Percentiles rank a stretch among this genome's conserved stretches.
phyloP scores from a whole-genome alignment of 208 protist genomes.

The Acanthamoeba healyi region DNA sequence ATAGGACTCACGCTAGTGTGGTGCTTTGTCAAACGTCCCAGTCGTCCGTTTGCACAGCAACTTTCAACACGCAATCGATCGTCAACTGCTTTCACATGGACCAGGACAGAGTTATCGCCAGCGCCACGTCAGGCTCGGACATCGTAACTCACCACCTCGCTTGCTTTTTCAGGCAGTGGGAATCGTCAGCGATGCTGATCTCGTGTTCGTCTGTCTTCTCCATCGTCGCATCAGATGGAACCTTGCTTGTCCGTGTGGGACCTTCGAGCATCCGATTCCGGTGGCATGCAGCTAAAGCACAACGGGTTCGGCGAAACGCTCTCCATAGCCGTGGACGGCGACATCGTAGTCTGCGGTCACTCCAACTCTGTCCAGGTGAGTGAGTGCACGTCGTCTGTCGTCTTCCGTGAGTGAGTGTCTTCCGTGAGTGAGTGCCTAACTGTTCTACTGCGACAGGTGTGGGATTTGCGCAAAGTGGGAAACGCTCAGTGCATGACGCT shows the following conservation, averaged over 20 bases:
- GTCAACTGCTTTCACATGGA: constrained; percentile 7
- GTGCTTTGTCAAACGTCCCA: too few species aligned
- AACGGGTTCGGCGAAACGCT: neutral
- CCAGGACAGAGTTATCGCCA: neutral
- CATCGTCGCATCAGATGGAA: too few species aligned
- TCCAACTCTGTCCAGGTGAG: neutral
- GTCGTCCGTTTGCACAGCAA: neutral
- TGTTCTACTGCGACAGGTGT: constrained; percentile 11
- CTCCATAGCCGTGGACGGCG: neutral
- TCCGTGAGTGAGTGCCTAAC: too few species aligned
- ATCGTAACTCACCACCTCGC: too few species aligned
- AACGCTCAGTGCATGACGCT: neutral
- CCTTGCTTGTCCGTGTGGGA: constrained; percentile 21
- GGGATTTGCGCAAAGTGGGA: neutral
- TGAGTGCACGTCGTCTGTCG: too few species aligned
- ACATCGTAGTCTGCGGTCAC: neutral
- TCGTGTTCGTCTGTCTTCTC: too few species aligned
- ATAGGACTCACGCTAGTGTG: too few species aligned
- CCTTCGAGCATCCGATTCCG: neutral
- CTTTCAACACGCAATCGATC: neutral
- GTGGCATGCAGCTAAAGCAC: neutral
- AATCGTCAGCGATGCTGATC: too few species aligned
- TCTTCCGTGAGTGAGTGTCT: too few species aligned
- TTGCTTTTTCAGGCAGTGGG: too few species aligned
- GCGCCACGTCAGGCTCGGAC: too few species aligned